phyloP scores from a whole-genome alignment of 805 yeast genomes.

The Metschnikowia rubicola region DNA sequence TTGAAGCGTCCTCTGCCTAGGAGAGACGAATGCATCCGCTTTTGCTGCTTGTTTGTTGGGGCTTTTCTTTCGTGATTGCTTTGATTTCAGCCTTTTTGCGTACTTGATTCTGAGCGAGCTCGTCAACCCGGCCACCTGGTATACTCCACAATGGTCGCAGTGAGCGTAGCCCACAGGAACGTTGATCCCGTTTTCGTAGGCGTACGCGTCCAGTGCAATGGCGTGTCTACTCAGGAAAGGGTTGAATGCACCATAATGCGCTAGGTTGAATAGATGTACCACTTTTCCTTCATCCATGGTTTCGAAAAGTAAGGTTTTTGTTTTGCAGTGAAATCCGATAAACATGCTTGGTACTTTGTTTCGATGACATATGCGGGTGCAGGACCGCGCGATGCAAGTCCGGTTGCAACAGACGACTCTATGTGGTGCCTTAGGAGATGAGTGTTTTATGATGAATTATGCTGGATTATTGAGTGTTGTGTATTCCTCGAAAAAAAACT shows the following conservation, averaged over 20 bases:
- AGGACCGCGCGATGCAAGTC: slow-evolving; percentile 3
- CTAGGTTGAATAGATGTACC: slow-evolving; percentile 27
- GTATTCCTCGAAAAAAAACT: too few species aligned
- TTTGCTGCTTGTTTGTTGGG: background rate
- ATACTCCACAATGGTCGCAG: slow-evolving; percentile 32
- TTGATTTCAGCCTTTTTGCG: slow-evolving; percentile 7
- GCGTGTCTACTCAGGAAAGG: slow-evolving; percentile 28
- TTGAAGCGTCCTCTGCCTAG: slow-evolving; percentile 9
- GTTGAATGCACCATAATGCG: slow-evolving; percentile 25
- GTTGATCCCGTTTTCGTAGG: slow-evolving; percentile 24
- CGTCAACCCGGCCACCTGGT: slow-evolving; percentile 35
- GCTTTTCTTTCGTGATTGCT: background rate
- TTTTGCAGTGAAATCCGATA: too few species aligned
- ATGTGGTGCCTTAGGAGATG: too few species aligned
- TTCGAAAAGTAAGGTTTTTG: too few species aligned
- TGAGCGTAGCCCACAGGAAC: slow-evolving; percentile 26
- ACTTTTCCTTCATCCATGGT: slow-evolving; percentile 10
- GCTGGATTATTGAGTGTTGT: too few species aligned
- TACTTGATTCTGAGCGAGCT: slow-evolving; percentile 22
- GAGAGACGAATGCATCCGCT: background rate
- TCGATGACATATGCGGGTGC: background rate
- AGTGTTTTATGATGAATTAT: too few species aligned
- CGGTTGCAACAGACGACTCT: too few species aligned
- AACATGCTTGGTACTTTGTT: background rate
- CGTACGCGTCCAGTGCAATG: slow-evolving; percentile 19